Evolutionary conservation across 1,284 basidiomycete genomes (phyloP).

Genomic region (Tylopilus sp.): DNA sequence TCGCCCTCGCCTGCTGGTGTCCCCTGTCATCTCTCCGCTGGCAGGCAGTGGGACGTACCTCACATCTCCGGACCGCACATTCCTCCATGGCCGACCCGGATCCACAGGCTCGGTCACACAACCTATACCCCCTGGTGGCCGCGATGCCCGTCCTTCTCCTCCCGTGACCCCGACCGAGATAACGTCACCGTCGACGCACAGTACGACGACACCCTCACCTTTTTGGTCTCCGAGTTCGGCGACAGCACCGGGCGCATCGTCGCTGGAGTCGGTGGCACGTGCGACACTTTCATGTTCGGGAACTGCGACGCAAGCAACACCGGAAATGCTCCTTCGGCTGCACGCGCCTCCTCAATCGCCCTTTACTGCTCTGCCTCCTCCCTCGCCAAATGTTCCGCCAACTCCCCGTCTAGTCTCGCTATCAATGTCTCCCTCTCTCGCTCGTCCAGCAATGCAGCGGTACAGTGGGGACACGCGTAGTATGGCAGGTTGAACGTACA

Average conservation of each 20-base stretch:
- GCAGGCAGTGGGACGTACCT: slow-evolving; percentile 39
- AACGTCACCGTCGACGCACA: slow-evolving; percentile 27
- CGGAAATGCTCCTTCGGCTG: slow-evolving; percentile 61
- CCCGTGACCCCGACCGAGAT: slow-evolving; percentile 39
- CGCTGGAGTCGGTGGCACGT: slow-evolving; percentile 31
- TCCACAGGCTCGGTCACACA: slow-evolving; percentile 32
- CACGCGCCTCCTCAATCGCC: slow-evolving; percentile 44
- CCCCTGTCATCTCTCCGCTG: background rate
- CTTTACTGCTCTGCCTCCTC: slow-evolving; percentile 50
- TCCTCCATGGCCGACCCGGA: slow-evolving; percentile 46
- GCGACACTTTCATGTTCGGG: slow-evolving; percentile 12
- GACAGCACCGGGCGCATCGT: slow-evolving; percentile 59
- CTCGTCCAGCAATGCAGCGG: slow-evolving; percentile 36
- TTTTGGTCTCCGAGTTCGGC: slow-evolving; percentile 49
- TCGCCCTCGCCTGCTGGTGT: background rate
- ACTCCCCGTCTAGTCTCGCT: slow-evolving; percentile 40
- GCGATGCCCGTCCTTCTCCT: slow-evolving; percentile 39
- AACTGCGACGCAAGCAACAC: slow-evolving; percentile 36
- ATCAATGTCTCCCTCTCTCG: slow-evolving; percentile 38
- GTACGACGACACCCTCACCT: slow-evolving; percentile 51
- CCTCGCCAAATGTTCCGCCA: slow-evolving; percentile 41
- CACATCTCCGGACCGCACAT: slow-evolving; percentile 35
- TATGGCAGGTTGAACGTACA: slow-evolving; percentile 56
- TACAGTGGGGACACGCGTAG: slow-evolving; percentile 57
- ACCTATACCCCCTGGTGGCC: slow-evolving; percentile 40